These are phyloP conservation scores for Barnettozyma hawaiiensis DNA, from an alignment of 1,139 yeast genomes.

Conservation along the genomic window DNA sequence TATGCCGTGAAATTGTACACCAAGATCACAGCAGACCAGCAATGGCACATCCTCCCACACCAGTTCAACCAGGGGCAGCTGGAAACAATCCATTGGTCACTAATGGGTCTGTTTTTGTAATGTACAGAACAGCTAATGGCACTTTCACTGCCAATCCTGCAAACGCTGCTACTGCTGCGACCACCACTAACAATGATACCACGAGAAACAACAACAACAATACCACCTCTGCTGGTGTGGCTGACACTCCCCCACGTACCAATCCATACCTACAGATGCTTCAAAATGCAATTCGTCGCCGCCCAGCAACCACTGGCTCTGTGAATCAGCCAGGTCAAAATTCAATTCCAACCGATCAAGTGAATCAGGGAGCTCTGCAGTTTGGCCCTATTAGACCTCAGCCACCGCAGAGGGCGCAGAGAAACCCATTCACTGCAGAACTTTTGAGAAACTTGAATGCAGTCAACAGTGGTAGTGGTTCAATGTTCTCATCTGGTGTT, in stretches of 20 bases:
- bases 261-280: background rate
- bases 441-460: slow-evolving; percentile 9
- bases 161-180: too few relatives aligned
- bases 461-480: slow-evolving; percentile 27
- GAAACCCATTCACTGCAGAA: slow-evolving; percentile 11
- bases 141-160: background rate
- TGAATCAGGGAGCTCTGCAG: background rate
- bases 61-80: background rate
- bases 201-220: background rate
- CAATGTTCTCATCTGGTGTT: slow-evolving; percentile 39
- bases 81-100: background rate
- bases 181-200: too few relatives aligned
- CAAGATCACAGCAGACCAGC: slow-evolving; percentile 16
- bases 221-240: background rate
- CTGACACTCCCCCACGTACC: background rate
- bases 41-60: background rate
- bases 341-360: background rate
- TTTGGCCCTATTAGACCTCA: background rate
- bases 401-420: slow-evolving; percentile 1
- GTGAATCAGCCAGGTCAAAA: background rate
- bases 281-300: background rate
- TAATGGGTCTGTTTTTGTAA: slow-evolving; percentile 23
- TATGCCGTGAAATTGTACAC: slow-evolving; percentile 61
- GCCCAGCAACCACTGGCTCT: background rate
- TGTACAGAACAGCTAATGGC: slow-evolving; percentile 15